phyloP scores from a whole-genome alignment of 2,329 filamentous ascomycete genomes.

The Fusarium penzigii region DNA sequence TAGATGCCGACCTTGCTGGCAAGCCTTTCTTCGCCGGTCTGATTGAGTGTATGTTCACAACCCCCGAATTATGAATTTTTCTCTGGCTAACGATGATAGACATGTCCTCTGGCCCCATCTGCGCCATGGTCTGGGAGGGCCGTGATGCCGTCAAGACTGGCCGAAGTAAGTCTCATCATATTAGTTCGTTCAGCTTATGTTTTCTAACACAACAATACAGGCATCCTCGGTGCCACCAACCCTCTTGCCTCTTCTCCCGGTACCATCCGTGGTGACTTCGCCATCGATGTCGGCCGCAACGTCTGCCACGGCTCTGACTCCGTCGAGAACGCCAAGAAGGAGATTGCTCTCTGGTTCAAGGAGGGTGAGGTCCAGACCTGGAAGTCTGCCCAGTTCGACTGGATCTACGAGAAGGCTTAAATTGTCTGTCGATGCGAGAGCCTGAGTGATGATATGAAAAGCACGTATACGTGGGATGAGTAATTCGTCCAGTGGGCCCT shows the following conservation, averaged over 20 bases:
- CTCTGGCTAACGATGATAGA: conserved; percentile 52
- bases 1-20: conserved; percentile 80
- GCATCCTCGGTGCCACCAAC: conserved; percentile 98
- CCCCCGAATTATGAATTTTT: neutral
- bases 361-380: conserved; percentile 81
- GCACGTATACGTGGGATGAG: conserved; percentile 23
- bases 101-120: conserved; percentile 96
- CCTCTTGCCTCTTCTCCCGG: conserved; percentile 90
- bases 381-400: conserved; percentile 83
- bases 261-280: conserved; percentile 95
- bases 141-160: conserved; percentile 99
- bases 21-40: conserved; percentile 98
- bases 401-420: conserved; percentile 92
- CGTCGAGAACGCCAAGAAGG: conserved; percentile 99
- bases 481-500: conserved; percentile 23
- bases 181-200: neutral
- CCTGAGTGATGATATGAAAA: conserved; percentile 25
- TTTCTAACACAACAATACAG: conserved; percentile 41
- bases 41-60: conserved; percentile 71
- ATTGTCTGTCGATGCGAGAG: conserved; percentile 24
- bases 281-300: conserved; percentile 85
- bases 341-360: conserved; percentile 99
- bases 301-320: conserved; percentile 99
- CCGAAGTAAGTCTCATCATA: conserved; percentile 62
- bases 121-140: conserved; percentile 99